These are phyloP conservation scores for Fusarium sp. DNA, from an alignment of 2,329 filamentous ascomycete species.

Conservation along the genomic window DNA sequence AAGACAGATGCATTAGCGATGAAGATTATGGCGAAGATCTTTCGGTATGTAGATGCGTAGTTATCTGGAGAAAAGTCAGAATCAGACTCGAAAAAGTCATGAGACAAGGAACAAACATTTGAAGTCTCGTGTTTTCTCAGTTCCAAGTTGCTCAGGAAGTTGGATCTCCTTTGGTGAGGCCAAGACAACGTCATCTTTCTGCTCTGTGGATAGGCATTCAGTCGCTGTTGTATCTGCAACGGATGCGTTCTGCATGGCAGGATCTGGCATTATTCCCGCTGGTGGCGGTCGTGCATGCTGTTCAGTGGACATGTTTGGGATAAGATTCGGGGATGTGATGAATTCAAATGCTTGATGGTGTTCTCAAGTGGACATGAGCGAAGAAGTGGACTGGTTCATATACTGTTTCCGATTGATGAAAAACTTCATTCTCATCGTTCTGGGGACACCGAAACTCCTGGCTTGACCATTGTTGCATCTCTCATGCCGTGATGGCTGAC, in stretches of 20 bases:
- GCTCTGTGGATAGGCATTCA: rapidly evolving
- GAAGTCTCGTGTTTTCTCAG: background rate
- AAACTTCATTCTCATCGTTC: too few relatives aligned
- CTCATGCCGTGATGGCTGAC: background rate
- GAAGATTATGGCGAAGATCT: conserved; percentile 13
- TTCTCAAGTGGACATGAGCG: too few relatives aligned
- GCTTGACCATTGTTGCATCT: conserved; percentile 4
- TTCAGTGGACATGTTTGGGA: background rate
- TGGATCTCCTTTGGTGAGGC: background rate
- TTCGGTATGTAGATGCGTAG: conserved; percentile 12
- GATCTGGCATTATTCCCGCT: too few relatives aligned
- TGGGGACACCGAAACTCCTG: background rate
- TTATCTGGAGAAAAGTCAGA: conserved; percentile 1
- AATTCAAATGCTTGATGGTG: background rate
- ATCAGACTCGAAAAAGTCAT: rapidly evolving
- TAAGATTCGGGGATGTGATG: background rate
- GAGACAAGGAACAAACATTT: background rate
- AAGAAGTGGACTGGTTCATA: background rate
- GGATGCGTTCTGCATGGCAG: background rate
- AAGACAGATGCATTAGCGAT: conserved; percentile 2
- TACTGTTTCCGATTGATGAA: background rate
- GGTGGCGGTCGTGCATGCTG: background rate
- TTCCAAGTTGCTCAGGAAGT: conserved; percentile 6
- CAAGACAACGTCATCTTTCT: background rate
- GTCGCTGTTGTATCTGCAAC: background rate